Base-by-base conservation (phyloP, 2,329 filamentous ascomycete species). In the Leptographium radiaticola region DNA sequence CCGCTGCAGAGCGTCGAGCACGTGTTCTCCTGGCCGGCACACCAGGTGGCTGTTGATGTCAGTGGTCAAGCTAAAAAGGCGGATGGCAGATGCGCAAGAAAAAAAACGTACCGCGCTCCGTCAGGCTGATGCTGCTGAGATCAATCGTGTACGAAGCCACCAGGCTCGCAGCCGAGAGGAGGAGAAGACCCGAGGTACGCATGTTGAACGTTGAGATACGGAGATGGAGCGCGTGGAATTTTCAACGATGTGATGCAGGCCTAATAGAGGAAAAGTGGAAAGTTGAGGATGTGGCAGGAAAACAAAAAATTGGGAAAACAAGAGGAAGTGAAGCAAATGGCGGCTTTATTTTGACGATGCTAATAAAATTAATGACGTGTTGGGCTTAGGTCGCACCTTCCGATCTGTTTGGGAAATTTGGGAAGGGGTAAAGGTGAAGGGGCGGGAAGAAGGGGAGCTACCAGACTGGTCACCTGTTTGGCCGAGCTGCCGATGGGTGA, bases 21-120 rank as follows among this genome's bases (percentile, higher is more conserved):
- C 42, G 71, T 74, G 64, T 76, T 72, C 56, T 64, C 65, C 68
- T 81, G 68, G 44, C 69, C 75, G 52, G 62, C 63, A 65, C 77
- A 81, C 77, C 76, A 80, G 18, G 61, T 54, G 48, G 72, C 76
- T 78, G 57, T 56, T 51, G n/a, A 43, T 55, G n/a, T 64, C 48
- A 65, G 61, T 42, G 12, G 42, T 15, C 20, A 47, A 4, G 12
- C 6, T 31, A 54, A 40, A 59, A 45, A 60, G 53, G 45, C 25
- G 12, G 25, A 25, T 25, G 25, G 25, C 13, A 9, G 49, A 36
- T n/a, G 13, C 16, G 30, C 20, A 31, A 40, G 25, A n/a, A 13
- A 16, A 46, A 71, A 59, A 69, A 77, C 75, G 66, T 65, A 68
- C 67, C 12, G 56, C 57, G 38, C 25, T 25, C 25, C 25, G 60